Base-by-base conservation (phyloP, 2,329 filamentous ascomycete genomes). In the Penicillium rolfsii region DNA sequence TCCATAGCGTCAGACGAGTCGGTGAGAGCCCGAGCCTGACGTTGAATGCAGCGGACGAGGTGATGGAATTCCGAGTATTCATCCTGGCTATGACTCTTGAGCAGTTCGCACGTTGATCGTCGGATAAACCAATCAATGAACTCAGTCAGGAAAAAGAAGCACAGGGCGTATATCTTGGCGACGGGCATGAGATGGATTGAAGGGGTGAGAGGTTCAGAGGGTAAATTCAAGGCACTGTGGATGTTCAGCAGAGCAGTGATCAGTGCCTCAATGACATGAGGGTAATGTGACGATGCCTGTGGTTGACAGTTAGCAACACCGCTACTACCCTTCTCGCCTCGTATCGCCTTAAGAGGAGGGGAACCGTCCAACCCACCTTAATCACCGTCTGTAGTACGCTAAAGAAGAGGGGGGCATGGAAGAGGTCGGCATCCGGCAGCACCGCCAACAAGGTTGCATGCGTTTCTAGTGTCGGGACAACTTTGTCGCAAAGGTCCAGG, bases 121-220 rank as follows among this genome's bases (percentile, higher is more conserved):
- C 73, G 60, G 33, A 73, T 67, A 67, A 76, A 77, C 71, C 74
- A 77, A 59, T 76, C 71, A 69, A 77, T 77, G 48, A 77, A 69
- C 55, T 77, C 74, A 22, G 71, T 71, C 3, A 78, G 62, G 26
- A 76, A 72, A 59, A 78, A 72, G 38, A 77, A 77, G 4, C 71
- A 67, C 43, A 75, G 63, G 5, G 74, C 66, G 61, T 78, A 78
- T 28, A 76, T 68, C 24, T 64, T 70, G 7, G 72, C 70, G 30
- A 75, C 67, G 9, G 64, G 55, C 24, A 68, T 55, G 5, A 67
- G 66, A 12, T 62, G 61, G 22, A 55, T 52, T 11, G 66, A 41
- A 26, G 57, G 43, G 26, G 55, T 43, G n/a, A 59, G 30, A 3
- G 55, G 49, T 40, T 67, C 60, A n/a, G 60, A 55, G 8, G 67